Evolutionary conservation across 371 early-diverging fungal genomes (phyloP).

Genomic region (Zopfochytrium polystomum): DNA sequence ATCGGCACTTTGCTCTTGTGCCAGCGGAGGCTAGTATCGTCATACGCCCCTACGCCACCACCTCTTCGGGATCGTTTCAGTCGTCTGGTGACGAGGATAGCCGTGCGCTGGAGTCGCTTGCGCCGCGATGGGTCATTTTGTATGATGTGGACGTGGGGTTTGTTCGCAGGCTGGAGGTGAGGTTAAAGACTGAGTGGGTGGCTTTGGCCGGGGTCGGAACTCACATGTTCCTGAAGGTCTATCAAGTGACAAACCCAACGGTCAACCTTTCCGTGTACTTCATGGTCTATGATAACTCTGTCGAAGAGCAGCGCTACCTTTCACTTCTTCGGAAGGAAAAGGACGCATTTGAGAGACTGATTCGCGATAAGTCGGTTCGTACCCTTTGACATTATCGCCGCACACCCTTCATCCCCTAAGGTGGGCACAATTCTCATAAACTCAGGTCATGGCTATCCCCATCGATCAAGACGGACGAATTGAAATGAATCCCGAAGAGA

Average conservation of each 20-base stretch:
- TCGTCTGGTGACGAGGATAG: slow-evolving; percentile 42
- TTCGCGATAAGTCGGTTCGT: slow-evolving; percentile 80
- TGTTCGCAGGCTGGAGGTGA: slow-evolving; percentile 80
- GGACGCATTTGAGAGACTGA: slow-evolving; percentile 89
- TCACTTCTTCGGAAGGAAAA: slow-evolving; percentile 84
- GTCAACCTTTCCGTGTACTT: slow-evolving; percentile 76
- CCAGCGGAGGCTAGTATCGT: too few species aligned
- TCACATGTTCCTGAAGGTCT: slow-evolving; percentile 23
- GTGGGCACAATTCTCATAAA: slow-evolving; percentile 18
- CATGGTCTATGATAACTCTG: slow-evolving; percentile 86
- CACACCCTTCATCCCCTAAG: slow-evolving; percentile 5
- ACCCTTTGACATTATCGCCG: neutral
- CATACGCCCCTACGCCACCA: slow-evolving; percentile 57
- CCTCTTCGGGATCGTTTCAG: slow-evolving; percentile 17
- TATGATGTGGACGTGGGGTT: slow-evolving; percentile 86
- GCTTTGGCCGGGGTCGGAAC: neutral
- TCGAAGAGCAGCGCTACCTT: slow-evolving; percentile 93
- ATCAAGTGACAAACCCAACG: slow-evolving; percentile 58
- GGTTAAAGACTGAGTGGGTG: neutral
- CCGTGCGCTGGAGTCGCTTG: slow-evolving; percentile 58
- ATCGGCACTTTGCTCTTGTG: too few species aligned
- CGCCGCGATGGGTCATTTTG: slow-evolving; percentile 81
- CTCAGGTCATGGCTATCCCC: slow-evolving; percentile 69
- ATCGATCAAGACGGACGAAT: slow-evolving; percentile 54
- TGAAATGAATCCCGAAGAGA: slow-evolving; percentile 43